phyloP scores from a whole-genome alignment of 768 basidiomycete species.

The Pulveroboletus sp. region DNA sequence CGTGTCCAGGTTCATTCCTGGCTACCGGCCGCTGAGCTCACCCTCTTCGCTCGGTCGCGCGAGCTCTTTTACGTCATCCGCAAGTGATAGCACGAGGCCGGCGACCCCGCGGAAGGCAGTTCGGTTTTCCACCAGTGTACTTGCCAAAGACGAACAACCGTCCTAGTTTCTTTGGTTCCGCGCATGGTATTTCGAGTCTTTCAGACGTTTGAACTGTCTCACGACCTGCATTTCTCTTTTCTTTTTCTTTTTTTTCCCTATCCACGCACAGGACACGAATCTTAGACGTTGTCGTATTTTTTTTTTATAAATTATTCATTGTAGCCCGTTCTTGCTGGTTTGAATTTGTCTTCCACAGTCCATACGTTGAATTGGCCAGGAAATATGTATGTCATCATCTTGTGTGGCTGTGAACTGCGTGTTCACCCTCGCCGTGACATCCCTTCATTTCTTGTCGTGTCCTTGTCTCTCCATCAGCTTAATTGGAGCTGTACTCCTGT shows the following conservation, averaged over 20 bases:
- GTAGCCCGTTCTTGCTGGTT: conserved; percentile 23
- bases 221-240: conserved; percentile 12
- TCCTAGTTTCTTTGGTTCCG: conserved; percentile 9
- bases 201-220: conserved; percentile 9
- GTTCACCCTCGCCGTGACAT: neutral
- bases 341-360: neutral
- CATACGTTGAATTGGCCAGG: neutral
- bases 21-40: conserved; percentile 36
- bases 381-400: conserved; percentile 16
- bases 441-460: neutral
- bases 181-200: conserved; percentile 4
- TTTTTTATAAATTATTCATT: conserved; percentile 28
- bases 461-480: conserved; percentile 6
- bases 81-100: conserved; percentile 34
- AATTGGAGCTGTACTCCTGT: neutral
- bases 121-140: conserved; percentile 50
- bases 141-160: conserved; percentile 23
- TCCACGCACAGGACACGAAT: conserved; percentile 16
- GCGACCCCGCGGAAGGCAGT: conserved; percentile 55
- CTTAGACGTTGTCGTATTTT: conserved; percentile 19
- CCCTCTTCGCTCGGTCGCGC: conserved; percentile 31
- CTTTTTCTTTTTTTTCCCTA: conserved; percentile 21
- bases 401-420: conserved; percentile 26
- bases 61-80: conserved; percentile 30
- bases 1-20: conserved; percentile 50